Conservation (phyloP, 345 rosid species). For the Streptanthus diversifolius region DNA sequence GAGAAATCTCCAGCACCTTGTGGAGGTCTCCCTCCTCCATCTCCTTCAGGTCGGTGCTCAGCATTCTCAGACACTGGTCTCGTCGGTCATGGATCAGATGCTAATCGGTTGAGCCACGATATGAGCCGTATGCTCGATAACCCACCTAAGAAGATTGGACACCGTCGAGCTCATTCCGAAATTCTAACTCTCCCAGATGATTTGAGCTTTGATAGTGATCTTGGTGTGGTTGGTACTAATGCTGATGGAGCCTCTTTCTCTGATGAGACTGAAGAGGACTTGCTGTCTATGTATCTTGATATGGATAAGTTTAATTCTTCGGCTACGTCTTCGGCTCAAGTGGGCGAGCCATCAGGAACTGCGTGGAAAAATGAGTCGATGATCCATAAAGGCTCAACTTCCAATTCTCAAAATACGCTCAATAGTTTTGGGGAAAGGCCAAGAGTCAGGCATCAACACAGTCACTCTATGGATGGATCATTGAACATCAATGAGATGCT, state of each 20-base stretch:
- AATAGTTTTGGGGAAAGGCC: slow-evolving; percentile 59
- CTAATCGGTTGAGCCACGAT: slow-evolving; percentile 61
- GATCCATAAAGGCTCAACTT: slow-evolving; percentile 4
- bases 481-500: slow-evolving; percentile 78
- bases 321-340: slow-evolving; percentile 61
- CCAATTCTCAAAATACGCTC: slow-evolving; percentile 33
- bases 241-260: slow-evolving; percentile 74
- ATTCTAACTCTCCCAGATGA: slow-evolving; percentile 91
- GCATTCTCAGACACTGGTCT: slow-evolving; percentile 43
- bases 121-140: slow-evolving; percentile 83
- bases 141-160: slow-evolving; percentile 81
- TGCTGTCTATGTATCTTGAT: slow-evolving; percentile 75
- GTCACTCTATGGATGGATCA: slow-evolving; percentile 92
- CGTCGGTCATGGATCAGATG: slow-evolving; percentile 48
- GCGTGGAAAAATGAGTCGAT: slow-evolving; percentile 15
- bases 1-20: slow-evolving; percentile 51
- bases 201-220: slow-evolving; percentile 84
- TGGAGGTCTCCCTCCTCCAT: slow-evolving; percentile 55
- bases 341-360: slow-evolving; percentile 46
- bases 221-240: slow-evolving; percentile 63
- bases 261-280: slow-evolving; percentile 84
- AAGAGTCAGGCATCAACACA: slow-evolving; percentile 85
- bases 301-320: slow-evolving; percentile 86
- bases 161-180: slow-evolving; percentile 93
- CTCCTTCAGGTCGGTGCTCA: slow-evolving; percentile 53